Base-by-base conservation (phyloP, 2,329 filamentous ascomycete genomes). In the Chaetomiaceae sp. region DNA sequence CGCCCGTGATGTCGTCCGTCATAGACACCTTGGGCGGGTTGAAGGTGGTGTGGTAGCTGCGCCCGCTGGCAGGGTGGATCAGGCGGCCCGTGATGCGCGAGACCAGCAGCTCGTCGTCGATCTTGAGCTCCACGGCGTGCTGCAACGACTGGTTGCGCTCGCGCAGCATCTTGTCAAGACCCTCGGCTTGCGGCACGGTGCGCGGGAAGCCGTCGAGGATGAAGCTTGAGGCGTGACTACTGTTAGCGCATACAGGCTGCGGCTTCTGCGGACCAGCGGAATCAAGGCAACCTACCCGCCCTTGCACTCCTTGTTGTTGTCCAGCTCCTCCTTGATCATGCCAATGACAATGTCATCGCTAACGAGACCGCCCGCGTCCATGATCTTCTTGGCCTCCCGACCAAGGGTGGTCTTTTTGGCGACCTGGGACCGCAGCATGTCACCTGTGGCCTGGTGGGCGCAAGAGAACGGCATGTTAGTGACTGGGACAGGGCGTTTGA, bases 341-440 rank as follows among this genome's bases (percentile, higher is more conserved):
- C 91, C 89, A 69, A 98, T 87, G 80, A 98, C 91, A 66, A 98
- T 98, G 66, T 97, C 91, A 70, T 98, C 93, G 69, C 89, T 95
- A 67, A 98, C 93, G 49, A 98, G 82, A 59, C 91, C 91, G 61
- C 93, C 93, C 67, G 91, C 86, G 66, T 98, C 93, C 93, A 98
- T 98, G 70, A 98, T 98, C 83, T 97, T 97, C 84, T 98, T 98
- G 57, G 93, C 93, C 75, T 96, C 89, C 65, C 86, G 81, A 60
- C 93, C 93, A 56, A 98, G 82, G 50, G 86, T 72, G 48, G 93
- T 98, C 83, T 97, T 96, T 74, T 95, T 94, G 56, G 91, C 86
- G 65, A 98, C 93, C 71, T 98, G 93, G 58, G 90, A 95, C 64
- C 93, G 89, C 64, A 98, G 81, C 93, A 98, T 98, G 72, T 98